A percentile compares a stretch with the other conserved stretches of the same genome.
Conservation (phyloP, 2,329 filamentous ascomycete species). For the Dactylellina drechsleri region DNA sequence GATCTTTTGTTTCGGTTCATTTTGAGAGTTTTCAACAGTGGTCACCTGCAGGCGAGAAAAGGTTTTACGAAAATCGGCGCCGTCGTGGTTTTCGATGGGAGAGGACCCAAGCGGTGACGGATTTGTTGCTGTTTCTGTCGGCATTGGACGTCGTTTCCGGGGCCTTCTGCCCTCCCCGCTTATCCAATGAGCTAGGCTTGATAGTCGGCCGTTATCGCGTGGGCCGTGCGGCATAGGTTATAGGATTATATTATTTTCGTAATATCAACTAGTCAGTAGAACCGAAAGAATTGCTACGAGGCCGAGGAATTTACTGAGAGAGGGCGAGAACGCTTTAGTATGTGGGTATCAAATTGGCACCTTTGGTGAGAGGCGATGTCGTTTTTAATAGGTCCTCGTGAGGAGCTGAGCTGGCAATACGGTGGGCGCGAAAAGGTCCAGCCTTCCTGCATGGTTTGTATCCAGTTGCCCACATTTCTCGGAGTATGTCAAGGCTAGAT, state of each 20-base stretch:
- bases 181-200: no score
- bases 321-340: no score
- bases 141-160: no score
- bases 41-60: constrained; percentile 1
- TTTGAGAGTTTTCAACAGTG: not conserved
- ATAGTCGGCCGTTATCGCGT: no score
- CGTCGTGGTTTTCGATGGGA: constrained; percentile 26
- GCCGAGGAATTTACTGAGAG: no score
- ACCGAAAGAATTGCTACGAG: no score
- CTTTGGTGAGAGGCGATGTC: not conserved
- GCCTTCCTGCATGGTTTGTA: constrained; percentile 43
- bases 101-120: not conserved
- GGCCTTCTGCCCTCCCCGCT: no score
- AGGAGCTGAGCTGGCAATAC: not conserved
- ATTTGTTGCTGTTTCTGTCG: not conserved
- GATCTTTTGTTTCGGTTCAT: not conserved
- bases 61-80: constrained; percentile 28
- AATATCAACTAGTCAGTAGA: no score
- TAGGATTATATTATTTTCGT: no score
- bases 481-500: not conserved
- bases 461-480: no score
- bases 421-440: constrained; percentile 13
- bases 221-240: no score
- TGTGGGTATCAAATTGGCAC: no score
- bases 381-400: not conserved